Evolutionary conservation across 176 grass and related monocot species (phyloP), one percentile per base, ranked within the genome.

Genomic region (Phragmites australis): DNA sequence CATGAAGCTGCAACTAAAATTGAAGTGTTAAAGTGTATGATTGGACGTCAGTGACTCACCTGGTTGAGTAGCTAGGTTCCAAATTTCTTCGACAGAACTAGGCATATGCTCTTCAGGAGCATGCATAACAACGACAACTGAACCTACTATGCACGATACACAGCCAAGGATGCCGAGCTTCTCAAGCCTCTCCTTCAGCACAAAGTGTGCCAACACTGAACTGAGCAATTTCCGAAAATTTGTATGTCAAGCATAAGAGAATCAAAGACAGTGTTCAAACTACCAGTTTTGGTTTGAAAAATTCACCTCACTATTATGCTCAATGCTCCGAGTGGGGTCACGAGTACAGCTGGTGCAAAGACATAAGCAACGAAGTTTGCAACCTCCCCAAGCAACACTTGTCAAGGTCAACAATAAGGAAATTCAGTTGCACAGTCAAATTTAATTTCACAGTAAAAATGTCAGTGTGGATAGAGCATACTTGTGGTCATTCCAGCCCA

Each of bases 401-500:
- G 81, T 61, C 62, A 61, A 75, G 15, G 65, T 81, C 22, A 82
- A 89, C 51, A 54, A 16, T 43, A 60, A 57, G 4, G 37, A 74
- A 83, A 82, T 25, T 88, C 46, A 83, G 70, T 25, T 1, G 43
- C 73, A 6, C 39, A 25, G 5, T 10, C 18, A 46, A 82, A 23
- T 17, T 43, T 32, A 46, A 49, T 30, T 42, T 31, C 1, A 40
- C 0, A 58, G 39, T 15, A 68, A 11, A 30, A 11, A 30, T 9
- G 30, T 56, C 79, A n/a, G 47, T 19, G 25, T 42, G 63, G 19
- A 81, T 37, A 1, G 7, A 51, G 55, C 88, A 30, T 95, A 99
- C 96, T 95, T 79, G 96, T 91, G 65, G 85, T 93, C 96, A 99
- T 88, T 21, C 96, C 96, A 82, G 90, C 84, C 96, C 96, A 99